Conservation (phyloP, 257 asterid species). For the Solanum gracilifrons region DNA sequence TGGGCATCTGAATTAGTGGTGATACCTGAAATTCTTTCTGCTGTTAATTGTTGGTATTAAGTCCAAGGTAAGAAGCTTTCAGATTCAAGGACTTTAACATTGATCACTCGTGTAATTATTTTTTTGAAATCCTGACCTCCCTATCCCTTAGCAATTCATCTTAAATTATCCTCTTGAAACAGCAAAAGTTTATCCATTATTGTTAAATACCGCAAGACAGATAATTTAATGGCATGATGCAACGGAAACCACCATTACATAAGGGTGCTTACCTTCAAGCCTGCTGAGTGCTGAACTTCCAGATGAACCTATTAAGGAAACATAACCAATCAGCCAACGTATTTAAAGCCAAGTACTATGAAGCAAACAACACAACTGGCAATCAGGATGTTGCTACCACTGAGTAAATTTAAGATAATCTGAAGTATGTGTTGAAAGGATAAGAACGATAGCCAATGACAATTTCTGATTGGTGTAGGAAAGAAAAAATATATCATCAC, state of each 20-base stretch:
- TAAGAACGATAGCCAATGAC: background rate
- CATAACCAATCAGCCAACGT: background rate
- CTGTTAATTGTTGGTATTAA: background rate
- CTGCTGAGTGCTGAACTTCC: slow-evolving; percentile 1
- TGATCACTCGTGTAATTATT: background rate
- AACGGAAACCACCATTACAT: background rate
- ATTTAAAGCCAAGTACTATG: background rate
- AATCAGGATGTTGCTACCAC: background rate
- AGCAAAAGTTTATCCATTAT: background rate
- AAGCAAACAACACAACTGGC: background rate
- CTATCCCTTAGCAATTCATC: background rate
- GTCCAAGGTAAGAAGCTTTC: background rate
- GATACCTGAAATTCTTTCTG: background rate
- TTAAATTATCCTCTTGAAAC: background rate
- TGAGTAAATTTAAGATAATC: background rate
- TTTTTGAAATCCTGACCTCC: background rate
- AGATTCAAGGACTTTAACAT: background rate
- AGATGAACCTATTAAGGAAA: background rate
- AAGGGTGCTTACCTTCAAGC: background rate
- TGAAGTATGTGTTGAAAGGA: background rate
- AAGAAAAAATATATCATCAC: background rate
- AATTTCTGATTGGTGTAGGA: background rate
- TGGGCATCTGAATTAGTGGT: background rate
- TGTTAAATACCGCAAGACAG: background rate
- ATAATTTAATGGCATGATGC: background rate